phyloP scores from a whole-genome alignment of 768 basidiomycete genomes.

The Suillus subluteus region DNA sequence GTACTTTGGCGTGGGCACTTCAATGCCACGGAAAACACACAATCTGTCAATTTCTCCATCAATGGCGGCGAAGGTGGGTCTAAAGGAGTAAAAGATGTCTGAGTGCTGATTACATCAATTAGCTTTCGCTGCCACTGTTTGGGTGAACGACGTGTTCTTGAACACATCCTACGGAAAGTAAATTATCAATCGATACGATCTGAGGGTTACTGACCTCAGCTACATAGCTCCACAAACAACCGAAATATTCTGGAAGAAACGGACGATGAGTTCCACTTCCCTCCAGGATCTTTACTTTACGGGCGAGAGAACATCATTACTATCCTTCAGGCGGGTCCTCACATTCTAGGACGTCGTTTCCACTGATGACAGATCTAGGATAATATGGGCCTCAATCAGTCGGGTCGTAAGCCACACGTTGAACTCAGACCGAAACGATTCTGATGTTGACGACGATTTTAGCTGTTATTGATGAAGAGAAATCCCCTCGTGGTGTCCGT shows the following conservation, averaged over 20 bases:
- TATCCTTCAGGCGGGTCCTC: conserved; percentile 60
- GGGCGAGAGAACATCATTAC: conserved; percentile 77
- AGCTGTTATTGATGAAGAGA: conserved; percentile 56
- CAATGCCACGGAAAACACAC: conserved; percentile 58
- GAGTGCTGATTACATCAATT: not conserved
- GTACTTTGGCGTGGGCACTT: conserved; percentile 88
- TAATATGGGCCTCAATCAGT: conserved; percentile 79
- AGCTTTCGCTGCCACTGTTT: conserved; percentile 83
- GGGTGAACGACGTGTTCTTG: conserved; percentile 76
- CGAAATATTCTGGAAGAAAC: conserved; percentile 62
- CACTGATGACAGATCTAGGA: conserved; percentile 47
- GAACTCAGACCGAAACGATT: not conserved
- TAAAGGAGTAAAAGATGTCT: not conserved
- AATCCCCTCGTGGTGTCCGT: conserved; percentile 79
- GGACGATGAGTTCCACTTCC: conserved; percentile 68
- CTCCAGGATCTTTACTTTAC: conserved; percentile 50
- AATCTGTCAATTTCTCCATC: conserved; percentile 72
- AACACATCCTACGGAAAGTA: conserved; percentile 77
- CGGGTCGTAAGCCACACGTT: conserved; percentile 42
- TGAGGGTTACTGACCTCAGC: conserved; percentile 1
- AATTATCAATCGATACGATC: conserved; percentile 23
- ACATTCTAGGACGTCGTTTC: not conserved
- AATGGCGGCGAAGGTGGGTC: conserved; percentile 75
- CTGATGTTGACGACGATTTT: conserved; percentile 12
- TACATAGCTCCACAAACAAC: conserved; percentile 67